phyloP scores from a whole-genome alignment of 2,329 filamentous ascomycete species.

The Penicillium sp. region DNA sequence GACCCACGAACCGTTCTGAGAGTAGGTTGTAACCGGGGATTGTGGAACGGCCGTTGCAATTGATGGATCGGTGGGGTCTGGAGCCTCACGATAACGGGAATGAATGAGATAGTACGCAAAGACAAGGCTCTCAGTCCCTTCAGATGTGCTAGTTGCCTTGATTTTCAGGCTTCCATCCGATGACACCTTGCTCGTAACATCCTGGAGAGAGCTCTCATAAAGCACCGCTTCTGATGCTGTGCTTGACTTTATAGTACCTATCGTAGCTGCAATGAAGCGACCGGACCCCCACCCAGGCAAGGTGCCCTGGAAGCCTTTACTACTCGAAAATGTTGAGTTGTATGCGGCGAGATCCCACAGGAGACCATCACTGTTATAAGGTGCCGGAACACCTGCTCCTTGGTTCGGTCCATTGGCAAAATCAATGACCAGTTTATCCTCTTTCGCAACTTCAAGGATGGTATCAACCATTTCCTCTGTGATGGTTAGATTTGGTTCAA shows the following conservation, averaged over 20 bases:
- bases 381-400: constrained; percentile 49
- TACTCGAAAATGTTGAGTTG: constrained; percentile 4
- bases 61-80: not conserved
- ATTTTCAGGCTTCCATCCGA: not conserved
- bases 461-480: constrained; percentile 25
- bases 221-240: not conserved
- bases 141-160: not conserved
- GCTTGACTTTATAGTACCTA: constrained; percentile 15
- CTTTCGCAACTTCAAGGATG: constrained; percentile 33
- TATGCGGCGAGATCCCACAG: constrained; percentile 23
- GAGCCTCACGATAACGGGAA: constrained; percentile 2
- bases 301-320: constrained; percentile 30
- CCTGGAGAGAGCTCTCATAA: not conserved
- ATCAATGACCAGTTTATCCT: constrained; percentile 45
- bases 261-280: constrained; percentile 28
- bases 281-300: constrained; percentile 42
- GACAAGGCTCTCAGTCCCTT: not conserved
- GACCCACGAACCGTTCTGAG: constrained; percentile 39
- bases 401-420: constrained; percentile 50
- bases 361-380: constrained; percentile 34
- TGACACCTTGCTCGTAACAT: not conserved
- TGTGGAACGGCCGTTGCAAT: constrained; percentile 17
- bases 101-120: constrained; percentile 21
- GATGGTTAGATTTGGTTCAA: not conserved
- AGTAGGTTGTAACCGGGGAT: constrained; percentile 13